Evolutionary conservation across 805 yeast species (phyloP), one percentile per base, ranked within the genome.

Genomic region (Yarrowia porcina): DNA sequence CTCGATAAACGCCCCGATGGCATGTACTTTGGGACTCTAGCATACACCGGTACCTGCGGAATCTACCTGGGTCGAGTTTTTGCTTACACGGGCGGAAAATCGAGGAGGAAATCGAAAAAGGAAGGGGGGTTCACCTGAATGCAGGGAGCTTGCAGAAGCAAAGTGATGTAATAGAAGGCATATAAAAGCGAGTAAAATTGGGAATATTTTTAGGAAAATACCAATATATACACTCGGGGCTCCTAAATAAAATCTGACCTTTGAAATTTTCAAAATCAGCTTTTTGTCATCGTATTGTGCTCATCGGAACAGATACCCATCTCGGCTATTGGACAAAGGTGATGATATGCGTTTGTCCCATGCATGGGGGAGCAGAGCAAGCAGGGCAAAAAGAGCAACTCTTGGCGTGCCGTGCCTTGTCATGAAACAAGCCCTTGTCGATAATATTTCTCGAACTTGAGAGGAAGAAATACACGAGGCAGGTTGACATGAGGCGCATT

Each of bases 351-450:
- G 52, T 45, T 28, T 25, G 8, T 28, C 18, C 15, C 4, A 28
- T 45, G 52, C 52, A 45, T 45, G 52, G 52, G 36, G 52, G n/a
- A n/a, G 52, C 52, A 45, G 52, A 45, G 52, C 36, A 45, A 45
- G 52, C 52, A 28, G 47, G 47, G 47, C 47, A 27, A 33, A 25
- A 8, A 20, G 52, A 45, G 52, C 52, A 45, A 45, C 27, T 45
- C 52, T 45, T 45, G 52, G 52, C 52, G 52, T 45, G 52, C 52
- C 52, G 52, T 45, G 52, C 52, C 47, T 15, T 23, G n/a, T 45
- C 25, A 17, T 45, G 52, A 45, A 45, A 45, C 50, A 44, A 11
- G 10, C 50, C 50, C 50, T 5, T 28, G 50, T 27, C 50, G 35
- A 10, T 42, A 9, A 21, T n/a, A 15, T 21, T 41, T 20, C 10